Evolutionary conservation across 345 rosid genomes (phyloP).

Genomic region (Eucalyptus paniculata): DNA sequence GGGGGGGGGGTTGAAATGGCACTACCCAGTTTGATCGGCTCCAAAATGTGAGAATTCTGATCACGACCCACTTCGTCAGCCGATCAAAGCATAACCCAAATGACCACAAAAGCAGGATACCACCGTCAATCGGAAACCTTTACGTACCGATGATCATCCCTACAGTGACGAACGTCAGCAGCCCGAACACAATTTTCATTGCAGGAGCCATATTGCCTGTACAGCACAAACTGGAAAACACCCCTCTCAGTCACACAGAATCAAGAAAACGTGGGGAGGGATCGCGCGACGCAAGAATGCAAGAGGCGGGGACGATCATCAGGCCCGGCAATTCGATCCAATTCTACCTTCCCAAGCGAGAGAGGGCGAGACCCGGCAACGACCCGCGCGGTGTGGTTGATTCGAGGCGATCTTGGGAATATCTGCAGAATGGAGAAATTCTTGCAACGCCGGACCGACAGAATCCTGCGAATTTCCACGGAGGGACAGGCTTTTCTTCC

Average conservation of each 20-base stretch:
- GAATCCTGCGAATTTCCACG: background rate
- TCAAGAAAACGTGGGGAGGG: background rate
- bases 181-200: slow-evolving; percentile 69
- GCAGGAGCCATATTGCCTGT: slow-evolving; percentile 37
- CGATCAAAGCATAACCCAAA: background rate
- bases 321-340: background rate
- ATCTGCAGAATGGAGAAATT: background rate
- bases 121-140: background rate
- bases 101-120: background rate
- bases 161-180: slow-evolving; percentile 71
- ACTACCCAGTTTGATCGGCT: background rate
- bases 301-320: background rate
- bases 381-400: background rate
- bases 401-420: background rate
- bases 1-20: background rate
- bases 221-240: background rate
- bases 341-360: background rate
- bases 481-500: background rate
- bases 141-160: slow-evolving; percentile 89
- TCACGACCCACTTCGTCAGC: background rate
- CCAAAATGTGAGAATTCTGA: background rate
- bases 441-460: background rate
- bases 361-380: background rate
- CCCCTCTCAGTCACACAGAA: background rate
- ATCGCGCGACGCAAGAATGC: background rate